Evolutionary conservation across 192 early-diverging fungal genomes (phyloP), one percentile per base, ranked within the genome.

Genomic region (Coemansia sp.): DNA sequence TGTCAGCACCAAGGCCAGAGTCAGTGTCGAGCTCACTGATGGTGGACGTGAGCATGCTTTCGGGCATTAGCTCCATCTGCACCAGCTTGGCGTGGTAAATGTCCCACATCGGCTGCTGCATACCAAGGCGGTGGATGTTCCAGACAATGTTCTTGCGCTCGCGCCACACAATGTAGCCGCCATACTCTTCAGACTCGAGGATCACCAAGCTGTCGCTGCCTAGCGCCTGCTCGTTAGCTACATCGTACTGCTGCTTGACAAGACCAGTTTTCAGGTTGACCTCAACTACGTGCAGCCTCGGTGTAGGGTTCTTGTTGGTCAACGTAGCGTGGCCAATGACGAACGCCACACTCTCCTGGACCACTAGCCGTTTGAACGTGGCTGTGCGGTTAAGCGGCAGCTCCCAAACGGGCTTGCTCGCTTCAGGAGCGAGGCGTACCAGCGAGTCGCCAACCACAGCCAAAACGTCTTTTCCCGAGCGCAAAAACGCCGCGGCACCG

Each of bases 161-260:
- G 26, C 70, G 70, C 81, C 81, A 82, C 18, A 82, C 49, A 22
- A 82, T 18, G 34, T 77, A 67, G 35, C 50, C 68, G 40, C 77
- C 72, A 55, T 70, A 58, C 34, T 59, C 57, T 29, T 43, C 35
- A 22, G 75, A 63, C 49, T 70, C 57, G 33, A 64, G 39, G 3
- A 72, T 53, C 17, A 82, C 53, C 13, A 66, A 17, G 29, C 46
- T 26, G 31, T 64, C 48, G 25, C 42, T 51, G 43, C 56, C 52
- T 32, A 80, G 35, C 21, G 53, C 15, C 34, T 41, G 25, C 6
- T 59, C 74, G 17, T 48, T 40, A 4, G 58, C 65, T 10, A 72
- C 40, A 51, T 69, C 57, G 50, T 81, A 77, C 53, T 77, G 68
- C 51, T 48, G 43, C 31, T 57, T 34, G 21, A 67, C 50, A 35